Evolutionary conservation across 139 green algal species (phyloP).

Genomic region (Closterium sp.): DNA sequence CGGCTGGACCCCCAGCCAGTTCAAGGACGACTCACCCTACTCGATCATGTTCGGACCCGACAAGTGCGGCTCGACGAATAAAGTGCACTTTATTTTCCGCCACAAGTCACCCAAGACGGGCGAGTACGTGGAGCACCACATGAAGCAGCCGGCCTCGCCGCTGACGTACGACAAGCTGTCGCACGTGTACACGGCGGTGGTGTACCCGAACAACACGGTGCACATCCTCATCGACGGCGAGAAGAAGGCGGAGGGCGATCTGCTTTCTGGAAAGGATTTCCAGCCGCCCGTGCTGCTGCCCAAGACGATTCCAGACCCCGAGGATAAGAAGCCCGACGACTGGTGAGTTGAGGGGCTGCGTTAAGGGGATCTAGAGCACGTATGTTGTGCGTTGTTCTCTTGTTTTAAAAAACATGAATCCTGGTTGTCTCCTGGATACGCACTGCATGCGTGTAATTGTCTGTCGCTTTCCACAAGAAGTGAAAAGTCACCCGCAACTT

Average conservation of each 20-base stretch:
- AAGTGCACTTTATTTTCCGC: slow-evolving; percentile 90
- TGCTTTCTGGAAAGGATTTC: slow-evolving; percentile 57
- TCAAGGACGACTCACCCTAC: slow-evolving; percentile 87
- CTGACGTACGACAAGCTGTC: slow-evolving; percentile 40
- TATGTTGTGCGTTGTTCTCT: too few relatives aligned
- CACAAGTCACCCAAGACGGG: slow-evolving; percentile 82
- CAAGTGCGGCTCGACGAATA: slow-evolving; percentile 84
- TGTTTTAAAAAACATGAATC: too few relatives aligned
- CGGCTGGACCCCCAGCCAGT: slow-evolving; percentile 59
- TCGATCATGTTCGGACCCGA: slow-evolving; percentile 98
- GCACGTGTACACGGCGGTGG: slow-evolving; percentile 61
- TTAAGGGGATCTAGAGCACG: background rate
- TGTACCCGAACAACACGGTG: slow-evolving; percentile 59
- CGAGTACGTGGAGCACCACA: slow-evolving; percentile 88
- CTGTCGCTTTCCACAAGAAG: background rate
- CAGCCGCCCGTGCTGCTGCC: slow-evolving; percentile 57
- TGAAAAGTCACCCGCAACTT: too few relatives aligned
- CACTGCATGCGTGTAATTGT: background rate
- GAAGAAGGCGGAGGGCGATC: slow-evolving; percentile 38
- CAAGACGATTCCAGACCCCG: slow-evolving; percentile 59
- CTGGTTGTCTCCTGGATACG: too few relatives aligned
- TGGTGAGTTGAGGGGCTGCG: slow-evolving; percentile 46
- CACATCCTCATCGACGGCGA: slow-evolving; percentile 58
- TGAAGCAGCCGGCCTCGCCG: slow-evolving; percentile 68
- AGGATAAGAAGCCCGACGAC: slow-evolving; percentile 61